Evolutionary conservation across 2,329 filamentous ascomycete species (phyloP).

Genomic region (Nemania abortiva): DNA sequence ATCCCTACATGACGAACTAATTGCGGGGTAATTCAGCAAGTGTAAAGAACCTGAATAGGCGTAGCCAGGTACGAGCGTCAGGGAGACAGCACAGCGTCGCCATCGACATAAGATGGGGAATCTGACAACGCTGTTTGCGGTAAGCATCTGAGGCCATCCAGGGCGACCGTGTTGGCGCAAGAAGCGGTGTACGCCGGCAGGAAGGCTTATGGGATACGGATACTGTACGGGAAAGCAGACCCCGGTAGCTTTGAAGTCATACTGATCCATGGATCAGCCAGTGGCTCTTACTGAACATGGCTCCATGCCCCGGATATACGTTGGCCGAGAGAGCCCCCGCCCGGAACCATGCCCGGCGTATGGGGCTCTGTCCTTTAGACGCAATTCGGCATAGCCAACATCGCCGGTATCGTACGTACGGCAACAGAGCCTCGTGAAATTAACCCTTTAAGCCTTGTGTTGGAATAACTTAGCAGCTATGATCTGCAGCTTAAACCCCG

Average conservation of each 20-base stretch:
- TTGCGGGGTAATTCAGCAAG: background rate
- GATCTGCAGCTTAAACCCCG: background rate
- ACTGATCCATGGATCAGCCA: slow-evolving; percentile 15
- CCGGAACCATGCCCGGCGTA: slow-evolving; percentile 6
- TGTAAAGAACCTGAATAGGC: no score
- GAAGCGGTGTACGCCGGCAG: background rate
- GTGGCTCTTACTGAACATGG: slow-evolving; percentile 4
- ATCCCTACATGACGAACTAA: background rate
- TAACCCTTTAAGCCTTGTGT: slow-evolving; percentile 21
- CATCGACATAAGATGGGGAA: background rate
- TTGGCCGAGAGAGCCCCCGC: slow-evolving; percentile 13
- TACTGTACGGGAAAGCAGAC: slow-evolving; percentile 12
- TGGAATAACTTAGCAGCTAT: slow-evolving; percentile 7
- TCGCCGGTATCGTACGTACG: slow-evolving; percentile 3
- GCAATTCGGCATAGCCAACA: slow-evolving; percentile 21
- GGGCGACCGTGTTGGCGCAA: background rate
- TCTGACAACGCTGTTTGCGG: background rate
- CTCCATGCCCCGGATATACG: slow-evolving; percentile 11
- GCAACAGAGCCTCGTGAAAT: slow-evolving; percentile 17
- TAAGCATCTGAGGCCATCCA: background rate
- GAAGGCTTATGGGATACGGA: slow-evolving; percentile 1
- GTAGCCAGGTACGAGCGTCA: background rate
- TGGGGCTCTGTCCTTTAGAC: slow-evolving; percentile 6
- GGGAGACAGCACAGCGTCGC: background rate
- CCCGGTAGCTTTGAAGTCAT: slow-evolving; percentile 16